Evolutionary conservation across 768 basidiomycete genomes (phyloP), one percentile per base, ranked within the genome.

Genomic region (Agaricus sinodeliciosus): DNA sequence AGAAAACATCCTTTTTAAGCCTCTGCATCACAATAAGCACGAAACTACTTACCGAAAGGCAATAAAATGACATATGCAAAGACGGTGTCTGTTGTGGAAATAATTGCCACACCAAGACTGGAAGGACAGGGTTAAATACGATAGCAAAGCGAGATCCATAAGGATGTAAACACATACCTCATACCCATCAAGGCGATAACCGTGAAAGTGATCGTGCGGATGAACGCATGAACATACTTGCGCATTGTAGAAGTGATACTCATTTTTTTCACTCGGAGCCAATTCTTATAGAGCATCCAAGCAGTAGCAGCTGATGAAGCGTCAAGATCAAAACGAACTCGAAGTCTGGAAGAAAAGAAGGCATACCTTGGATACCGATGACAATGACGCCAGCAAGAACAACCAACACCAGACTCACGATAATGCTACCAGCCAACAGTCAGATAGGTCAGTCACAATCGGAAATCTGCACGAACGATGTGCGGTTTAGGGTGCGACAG

Each of bases 231-330:
- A 25, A 53, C 19, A 22, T 53, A 53, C 19, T 40, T 53, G 44
- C 51, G 51, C 15, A 40, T 25, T 5, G 51, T 53, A 22, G 51
- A 53, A n/a, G 43, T 53, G 3, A 53, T 40, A 12, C 51, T 53
- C 13, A 46, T 25, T 2, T 43, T 46, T n/a, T 53, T 35, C 9
- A 40, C 37, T 25, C 19, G 37, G n/a, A 53, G 45, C 51, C 51
- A 53, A 16, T 53, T 53, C 3, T n/a, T 28, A 28, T 53, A 53
- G 19, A 53, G 51, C n/a, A 46, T 12, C 36, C 44, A 40, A 34
- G 43, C 51, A 13, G 51, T 53, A 6, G 51, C 37, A 28, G 36
- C 51, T 53, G 16, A 13, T 31, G 15, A 27, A 31, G 19, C 25
- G 16, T 22, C 18, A 22, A 15, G 9, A 28, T 19, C 46, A 35